These are phyloP conservation scores for Fusarium subtropicale DNA, from an alignment of 2,329 filamentous ascomycete genomes.

Conservation along the genomic window DNA sequence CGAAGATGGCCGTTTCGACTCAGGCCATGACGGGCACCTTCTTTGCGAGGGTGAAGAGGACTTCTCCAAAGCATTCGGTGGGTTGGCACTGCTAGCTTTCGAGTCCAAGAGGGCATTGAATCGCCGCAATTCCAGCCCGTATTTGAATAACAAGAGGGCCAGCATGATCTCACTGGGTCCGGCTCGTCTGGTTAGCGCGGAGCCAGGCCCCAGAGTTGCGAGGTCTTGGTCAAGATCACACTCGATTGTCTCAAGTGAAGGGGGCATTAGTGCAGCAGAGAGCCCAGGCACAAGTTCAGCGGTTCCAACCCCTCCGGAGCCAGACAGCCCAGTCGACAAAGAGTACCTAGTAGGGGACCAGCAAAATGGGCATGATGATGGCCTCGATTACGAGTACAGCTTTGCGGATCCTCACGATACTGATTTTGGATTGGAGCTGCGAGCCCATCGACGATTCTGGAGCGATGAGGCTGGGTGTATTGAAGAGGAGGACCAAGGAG, in stretches of 20 bases:
- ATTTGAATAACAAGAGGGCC: slow-evolving; percentile 40
- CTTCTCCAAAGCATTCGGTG: slow-evolving; percentile 53
- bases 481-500: slow-evolving; percentile 52
- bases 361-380: slow-evolving; percentile 39
- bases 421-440: slow-evolving; percentile 53
- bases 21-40: slow-evolving; percentile 20
- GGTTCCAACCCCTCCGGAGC: slow-evolving; percentile 54
- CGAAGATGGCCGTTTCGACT: slow-evolving; percentile 41
- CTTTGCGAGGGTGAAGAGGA: slow-evolving; percentile 44
- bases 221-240: slow-evolving; percentile 45
- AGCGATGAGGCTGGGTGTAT: slow-evolving; percentile 52
- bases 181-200: slow-evolving; percentile 38
- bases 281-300: slow-evolving; percentile 53
- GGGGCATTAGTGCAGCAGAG: slow-evolving; percentile 52
- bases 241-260: slow-evolving; percentile 53
- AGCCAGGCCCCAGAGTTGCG: slow-evolving; percentile 33
- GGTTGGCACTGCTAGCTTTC: slow-evolving; percentile 51
- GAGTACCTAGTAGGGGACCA: slow-evolving; percentile 43
- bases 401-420: slow-evolving; percentile 48
- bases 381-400: slow-evolving; percentile 48
- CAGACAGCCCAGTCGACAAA: slow-evolving; percentile 50
- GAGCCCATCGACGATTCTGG: slow-evolving; percentile 51
- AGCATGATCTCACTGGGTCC: slow-evolving; percentile 42
- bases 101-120: slow-evolving; percentile 46
- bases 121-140: slow-evolving; percentile 33